These are phyloP conservation scores for Aeschynomene evenia DNA, from an alignment of 306 rosid genomes.

Conservation along the genomic window DNA sequence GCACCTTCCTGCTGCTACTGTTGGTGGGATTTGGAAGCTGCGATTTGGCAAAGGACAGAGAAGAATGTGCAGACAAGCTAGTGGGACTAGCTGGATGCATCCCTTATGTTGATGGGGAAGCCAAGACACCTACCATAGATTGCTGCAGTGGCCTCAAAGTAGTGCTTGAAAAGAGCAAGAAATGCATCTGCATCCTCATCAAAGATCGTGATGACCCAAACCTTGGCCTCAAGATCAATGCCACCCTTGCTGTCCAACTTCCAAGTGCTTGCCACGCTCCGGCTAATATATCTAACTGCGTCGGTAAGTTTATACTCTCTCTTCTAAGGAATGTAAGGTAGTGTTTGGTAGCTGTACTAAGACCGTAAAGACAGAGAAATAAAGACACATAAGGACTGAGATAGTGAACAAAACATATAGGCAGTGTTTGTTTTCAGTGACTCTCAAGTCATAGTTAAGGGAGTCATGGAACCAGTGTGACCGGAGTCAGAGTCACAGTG, in stretches of 20 bases:
- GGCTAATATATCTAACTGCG: slow-evolving; percentile 53
- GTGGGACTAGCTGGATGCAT: slow-evolving; percentile 62
- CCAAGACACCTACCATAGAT: slow-evolving; percentile 66
- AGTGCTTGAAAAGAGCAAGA: slow-evolving; percentile 58
- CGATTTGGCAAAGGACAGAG: slow-evolving; percentile 52
- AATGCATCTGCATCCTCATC: slow-evolving; percentile 72
- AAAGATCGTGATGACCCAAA: slow-evolving; percentile 75
- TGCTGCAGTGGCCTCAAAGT: slow-evolving; percentile 71
- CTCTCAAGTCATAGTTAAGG: too few relatives aligned
- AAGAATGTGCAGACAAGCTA: slow-evolving; percentile 65
- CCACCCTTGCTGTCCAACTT: slow-evolving; percentile 63
- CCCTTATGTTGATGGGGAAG: slow-evolving; percentile 64
- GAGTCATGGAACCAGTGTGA: too few relatives aligned
- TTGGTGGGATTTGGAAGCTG: slow-evolving; percentile 38
- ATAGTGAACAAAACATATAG: too few relatives aligned
- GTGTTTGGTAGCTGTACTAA: too few relatives aligned
- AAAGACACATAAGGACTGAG: too few relatives aligned
- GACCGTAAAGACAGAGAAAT: too few relatives aligned
- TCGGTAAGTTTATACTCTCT: slow-evolving; percentile 50
- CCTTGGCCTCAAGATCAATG: slow-evolving; percentile 73
- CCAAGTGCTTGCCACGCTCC: slow-evolving; percentile 71
- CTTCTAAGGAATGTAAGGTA: too few relatives aligned
- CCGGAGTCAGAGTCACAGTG: too few relatives aligned
- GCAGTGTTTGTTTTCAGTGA: too few relatives aligned
- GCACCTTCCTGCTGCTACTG: slow-evolving; percentile 1